A percentile compares a stretch with the other conserved stretches of the same genome.
These are phyloP conservation scores for Ascochyta clinopodiicola DNA, from an alignment of 2,329 filamentous ascomycete genomes.

Conservation along the genomic window DNA sequence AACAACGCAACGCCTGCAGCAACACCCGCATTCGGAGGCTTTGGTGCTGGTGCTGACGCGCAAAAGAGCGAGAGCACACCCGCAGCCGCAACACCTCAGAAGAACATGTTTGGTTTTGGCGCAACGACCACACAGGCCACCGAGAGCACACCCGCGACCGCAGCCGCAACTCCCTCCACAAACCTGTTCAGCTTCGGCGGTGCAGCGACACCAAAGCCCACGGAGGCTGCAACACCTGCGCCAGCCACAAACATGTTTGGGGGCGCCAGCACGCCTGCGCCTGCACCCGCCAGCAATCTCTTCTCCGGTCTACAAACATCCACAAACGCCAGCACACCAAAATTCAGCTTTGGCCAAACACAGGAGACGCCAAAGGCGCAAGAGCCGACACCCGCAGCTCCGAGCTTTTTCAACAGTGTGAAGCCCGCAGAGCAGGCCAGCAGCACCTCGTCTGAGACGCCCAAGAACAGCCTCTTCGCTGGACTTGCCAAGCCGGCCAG, in stretches of 20 bases:
- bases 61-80: slow-evolving; percentile 19
- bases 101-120: neutral
- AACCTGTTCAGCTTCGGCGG: slow-evolving; percentile 25
- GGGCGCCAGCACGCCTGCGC: slow-evolving; percentile 9
- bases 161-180: slow-evolving; percentile 14
- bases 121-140: slow-evolving; percentile 3
- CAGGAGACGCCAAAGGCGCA: slow-evolving; percentile 20
- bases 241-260: slow-evolving; percentile 25
- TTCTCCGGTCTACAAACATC: slow-evolving; percentile 24
- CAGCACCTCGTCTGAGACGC: slow-evolving; percentile 20
- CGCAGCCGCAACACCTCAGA: neutral
- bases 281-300: slow-evolving; percentile 20
- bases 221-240: slow-evolving; percentile 18
- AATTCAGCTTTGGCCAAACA: slow-evolving; percentile 18
- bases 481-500: slow-evolving; percentile 23
- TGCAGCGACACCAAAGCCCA: slow-evolving; percentile 18
- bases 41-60: slow-evolving; percentile 19
- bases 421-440: slow-evolving; percentile 18
- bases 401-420: slow-evolving; percentile 25
- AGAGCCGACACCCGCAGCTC: slow-evolving; percentile 15
- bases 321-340: slow-evolving; percentile 10
- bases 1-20: slow-evolving; percentile 17
- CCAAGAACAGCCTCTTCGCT: slow-evolving; percentile 31
- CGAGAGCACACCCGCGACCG: slow-evolving; percentile 17
- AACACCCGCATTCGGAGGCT: slow-evolving; percentile 24